phyloP scores from a whole-genome alignment of 2,329 filamentous ascomycete genomes.

The Ophiostoma fasciatum region DNA sequence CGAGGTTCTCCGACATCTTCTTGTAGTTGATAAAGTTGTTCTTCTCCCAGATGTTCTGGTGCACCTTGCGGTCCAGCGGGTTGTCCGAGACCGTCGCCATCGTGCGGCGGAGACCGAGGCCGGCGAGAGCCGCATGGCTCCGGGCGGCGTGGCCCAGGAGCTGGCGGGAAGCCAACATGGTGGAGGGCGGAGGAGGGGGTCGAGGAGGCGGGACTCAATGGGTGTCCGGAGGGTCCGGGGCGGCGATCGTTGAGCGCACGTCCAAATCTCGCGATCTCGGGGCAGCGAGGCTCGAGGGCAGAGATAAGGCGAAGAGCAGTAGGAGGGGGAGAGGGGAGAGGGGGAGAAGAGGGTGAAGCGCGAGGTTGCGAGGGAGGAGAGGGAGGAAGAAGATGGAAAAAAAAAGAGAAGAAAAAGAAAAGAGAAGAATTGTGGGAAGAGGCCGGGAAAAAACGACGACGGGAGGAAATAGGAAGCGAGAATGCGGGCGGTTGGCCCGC shows the following conservation, averaged over 20 bases:
- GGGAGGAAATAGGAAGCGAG: slow-evolving; percentile 4
- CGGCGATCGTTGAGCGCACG: no score
- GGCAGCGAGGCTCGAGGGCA: slow-evolving; percentile 4
- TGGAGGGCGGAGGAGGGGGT: no score
- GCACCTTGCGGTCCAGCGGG: slow-evolving; percentile 77
- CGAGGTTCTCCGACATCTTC: slow-evolving; percentile 97
- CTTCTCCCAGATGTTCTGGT: slow-evolving; percentile 94
- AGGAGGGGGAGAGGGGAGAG: slow-evolving; percentile 2
- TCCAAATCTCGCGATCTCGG: neutral
- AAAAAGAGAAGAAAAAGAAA: slow-evolving; percentile 3
- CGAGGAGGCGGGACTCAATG: no score
- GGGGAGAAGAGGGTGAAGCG: neutral
- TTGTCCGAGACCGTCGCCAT: slow-evolving; percentile 80
- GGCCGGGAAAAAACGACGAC: slow-evolving; percentile 7
- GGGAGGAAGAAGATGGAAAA: neutral
- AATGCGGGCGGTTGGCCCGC: slow-evolving; percentile 8
- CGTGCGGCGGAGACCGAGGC: slow-evolving; percentile 47
- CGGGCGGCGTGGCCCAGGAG: slow-evolving; percentile 50
- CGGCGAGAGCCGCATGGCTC: slow-evolving; percentile 39
- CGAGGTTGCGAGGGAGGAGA: no score
- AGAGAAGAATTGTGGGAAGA: slow-evolving; percentile 8
- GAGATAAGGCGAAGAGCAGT: neutral
- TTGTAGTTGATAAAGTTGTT: slow-evolving; percentile 98
- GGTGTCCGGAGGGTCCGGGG: no score
- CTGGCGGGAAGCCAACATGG: slow-evolving; percentile 58